These are phyloP conservation scores for Vitis hybrid DNA, from an alignment of 177 flowering plant species.

Conservation along the genomic window DNA sequence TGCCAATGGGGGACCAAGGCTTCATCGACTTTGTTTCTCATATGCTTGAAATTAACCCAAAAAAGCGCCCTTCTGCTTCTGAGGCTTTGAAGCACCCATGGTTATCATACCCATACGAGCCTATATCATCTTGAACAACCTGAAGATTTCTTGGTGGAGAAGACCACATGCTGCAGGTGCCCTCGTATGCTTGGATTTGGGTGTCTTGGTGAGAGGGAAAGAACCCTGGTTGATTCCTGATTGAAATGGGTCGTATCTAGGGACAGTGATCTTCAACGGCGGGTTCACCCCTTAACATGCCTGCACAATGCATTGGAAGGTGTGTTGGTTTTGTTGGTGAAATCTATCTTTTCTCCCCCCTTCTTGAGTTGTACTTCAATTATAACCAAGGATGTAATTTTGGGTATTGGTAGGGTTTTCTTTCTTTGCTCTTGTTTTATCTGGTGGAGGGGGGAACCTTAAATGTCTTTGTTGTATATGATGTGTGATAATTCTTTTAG, in stretches of 20 bases:
- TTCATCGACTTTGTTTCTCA: conserved; percentile 85
- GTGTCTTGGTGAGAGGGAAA: conserved; percentile 7
- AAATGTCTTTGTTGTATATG: conserved; percentile 33
- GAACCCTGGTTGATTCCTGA: conserved; percentile 11
- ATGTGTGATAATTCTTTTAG: conserved; percentile 35
- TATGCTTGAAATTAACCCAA: conserved; percentile 87
- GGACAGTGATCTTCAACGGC: neutral
- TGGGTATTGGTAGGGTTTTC: conserved; percentile 22
- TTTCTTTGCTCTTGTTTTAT: conserved; percentile 4
- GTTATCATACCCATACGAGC: conserved; percentile 94
- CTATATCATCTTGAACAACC: conserved; percentile 69
- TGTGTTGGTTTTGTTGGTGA: conserved; percentile 15
- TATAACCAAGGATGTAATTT: conserved; percentile 23
- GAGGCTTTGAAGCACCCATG: conserved; percentile 95
- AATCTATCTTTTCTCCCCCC: conserved; percentile 4
- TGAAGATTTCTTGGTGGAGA: conserved; percentile 5
- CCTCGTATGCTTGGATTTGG: conserved; percentile 2
- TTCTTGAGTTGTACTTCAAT: conserved; percentile 14
- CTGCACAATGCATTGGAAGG: conserved; percentile 13
- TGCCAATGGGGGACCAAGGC: conserved; percentile 97
- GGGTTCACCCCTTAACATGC: conserved; percentile 3
- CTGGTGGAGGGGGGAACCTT: conserved; percentile 16
- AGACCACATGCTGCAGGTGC: conserved; percentile 1
- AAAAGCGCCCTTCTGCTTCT: conserved; percentile 85
- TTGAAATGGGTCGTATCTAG: conserved; percentile 1